Evolutionary conservation across 2,329 filamentous ascomycete species (phyloP), one percentile per base, ranked within the genome.

Genomic region (Botryotinia convoluta): DNA sequence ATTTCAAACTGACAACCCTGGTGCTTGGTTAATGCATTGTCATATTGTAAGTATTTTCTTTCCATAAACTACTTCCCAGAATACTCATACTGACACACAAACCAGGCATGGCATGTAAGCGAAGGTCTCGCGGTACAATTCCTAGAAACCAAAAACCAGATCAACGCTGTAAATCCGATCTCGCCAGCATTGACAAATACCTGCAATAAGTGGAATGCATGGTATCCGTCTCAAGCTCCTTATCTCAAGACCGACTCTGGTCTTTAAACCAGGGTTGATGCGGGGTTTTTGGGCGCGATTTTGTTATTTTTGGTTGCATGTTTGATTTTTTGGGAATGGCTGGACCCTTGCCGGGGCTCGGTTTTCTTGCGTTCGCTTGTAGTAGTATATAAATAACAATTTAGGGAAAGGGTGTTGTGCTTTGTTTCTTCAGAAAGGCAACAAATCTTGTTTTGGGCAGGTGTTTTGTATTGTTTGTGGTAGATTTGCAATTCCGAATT

Each of bases 1-100:
- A 12, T 78, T 77, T 67, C 48, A 72, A 45, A 74, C 74, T 0
- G 75, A 67, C 84, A 89, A 78, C 77, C 87, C 76, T 3, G 76
- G 76, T 67, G 60, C 76, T 51, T 77, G 76, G 76, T 35, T 77
- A 4, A 69, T 77, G 60, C 80, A 81, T 73, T 81, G 80, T 48
- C 72, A 73, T 51, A 73, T 73, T 48, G 72, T 73, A 73, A 73
- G 57, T 73, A n/a, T 14, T 22, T 32, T 4, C n/a, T n/a, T 20
- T 9, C 16, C 39, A 60, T 6, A 16, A 7, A 18, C 9, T 45
- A 14, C 14, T 48, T 14, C 29, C 9, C 20, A 18, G 8, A n/a
- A 26, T 14, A 1, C 42, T 29, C 7, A 16, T 44, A 44, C 65
- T 73, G n/a, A 73, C 29, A 35, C 10, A 37, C 6, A 42, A 54